These are phyloP conservation scores for Haematococcus lacustris DNA, from an alignment of 139 green algal genomes.

Conservation along the genomic window DNA sequence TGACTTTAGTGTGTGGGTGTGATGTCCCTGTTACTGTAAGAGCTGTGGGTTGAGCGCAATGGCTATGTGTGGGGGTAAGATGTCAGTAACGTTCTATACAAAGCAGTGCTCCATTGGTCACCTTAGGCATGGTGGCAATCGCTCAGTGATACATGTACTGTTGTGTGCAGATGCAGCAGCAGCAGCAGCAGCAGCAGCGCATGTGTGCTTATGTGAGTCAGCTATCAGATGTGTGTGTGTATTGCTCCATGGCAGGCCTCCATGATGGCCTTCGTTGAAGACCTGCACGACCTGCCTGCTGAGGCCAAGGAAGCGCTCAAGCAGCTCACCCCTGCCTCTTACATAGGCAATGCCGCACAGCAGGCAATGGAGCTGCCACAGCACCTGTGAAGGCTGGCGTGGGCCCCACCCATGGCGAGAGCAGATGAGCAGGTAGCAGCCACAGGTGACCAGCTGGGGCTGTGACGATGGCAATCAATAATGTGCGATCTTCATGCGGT, in stretches of 20 bases:
- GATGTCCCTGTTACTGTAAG: background rate
- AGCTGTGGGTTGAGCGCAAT: background rate
- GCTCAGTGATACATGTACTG: background rate
- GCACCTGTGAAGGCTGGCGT: too few species aligned
- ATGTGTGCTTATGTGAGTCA: background rate
- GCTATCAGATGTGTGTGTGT: background rate
- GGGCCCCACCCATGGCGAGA: too few species aligned
- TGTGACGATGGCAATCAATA: too few species aligned
- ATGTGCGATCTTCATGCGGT: too few species aligned
- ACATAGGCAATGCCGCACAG: conserved; percentile 86
- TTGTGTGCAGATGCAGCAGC: background rate
- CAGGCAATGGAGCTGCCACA: conserved; percentile 47
- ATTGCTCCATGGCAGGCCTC: background rate
- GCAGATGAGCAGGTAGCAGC: too few species aligned
- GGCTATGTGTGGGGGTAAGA: background rate
- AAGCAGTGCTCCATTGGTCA: background rate
- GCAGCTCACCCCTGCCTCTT: conserved; percentile 72
- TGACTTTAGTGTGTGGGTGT: background rate
- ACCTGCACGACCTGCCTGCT: conserved; percentile 64
- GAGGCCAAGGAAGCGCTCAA: conserved; percentile 57
- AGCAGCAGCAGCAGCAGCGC: background rate
- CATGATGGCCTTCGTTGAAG: conserved; percentile 66
- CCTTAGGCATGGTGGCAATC: background rate
- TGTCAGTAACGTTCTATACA: background rate
- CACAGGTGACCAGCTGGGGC: too few species aligned